phyloP scores from a whole-genome alignment of 331 rosid species.

The Cucumis variabilis region DNA sequence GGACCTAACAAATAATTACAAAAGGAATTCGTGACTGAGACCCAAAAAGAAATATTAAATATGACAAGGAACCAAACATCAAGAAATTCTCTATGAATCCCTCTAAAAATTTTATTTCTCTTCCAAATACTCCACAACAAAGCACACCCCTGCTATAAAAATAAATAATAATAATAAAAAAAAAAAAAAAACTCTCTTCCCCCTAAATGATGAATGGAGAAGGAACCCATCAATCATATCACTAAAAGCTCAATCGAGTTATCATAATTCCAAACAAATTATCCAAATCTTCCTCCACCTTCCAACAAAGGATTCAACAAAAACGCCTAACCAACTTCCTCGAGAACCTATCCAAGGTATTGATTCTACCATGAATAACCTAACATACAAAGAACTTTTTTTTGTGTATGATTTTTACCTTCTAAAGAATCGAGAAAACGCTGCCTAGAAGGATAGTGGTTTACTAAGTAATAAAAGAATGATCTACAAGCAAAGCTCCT shows the following conservation, averaged over 20 bases:
- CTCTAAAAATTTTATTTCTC: neutral
- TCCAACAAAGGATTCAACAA: neutral
- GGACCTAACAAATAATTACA: neutral
- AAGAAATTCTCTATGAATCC: neutral
- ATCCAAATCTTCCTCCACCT: neutral
- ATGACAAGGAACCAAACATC: neutral
- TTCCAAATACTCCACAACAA: neutral
- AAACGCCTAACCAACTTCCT: neutral
- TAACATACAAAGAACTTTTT: neutral
- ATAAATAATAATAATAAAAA: no score
- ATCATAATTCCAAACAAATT: neutral
- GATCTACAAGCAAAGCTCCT: neutral
- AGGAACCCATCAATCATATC: neutral
- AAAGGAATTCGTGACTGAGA: neutral
- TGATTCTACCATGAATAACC: neutral
- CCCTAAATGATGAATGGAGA: neutral
- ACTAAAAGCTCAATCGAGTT: neutral
- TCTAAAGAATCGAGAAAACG: neutral
- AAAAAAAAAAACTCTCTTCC: no score
- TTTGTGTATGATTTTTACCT: neutral
- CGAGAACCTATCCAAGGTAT: neutral
- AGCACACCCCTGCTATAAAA: no score
- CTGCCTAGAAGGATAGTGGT: neutral
- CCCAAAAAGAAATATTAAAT: neutral
- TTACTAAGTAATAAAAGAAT: neutral